Percentiles rank a stretch among this genome's conserved stretches.
phyloP scores from a whole-genome alignment of 352 stramenopile genomes.

The Phytophthora pistaciae region DNA sequence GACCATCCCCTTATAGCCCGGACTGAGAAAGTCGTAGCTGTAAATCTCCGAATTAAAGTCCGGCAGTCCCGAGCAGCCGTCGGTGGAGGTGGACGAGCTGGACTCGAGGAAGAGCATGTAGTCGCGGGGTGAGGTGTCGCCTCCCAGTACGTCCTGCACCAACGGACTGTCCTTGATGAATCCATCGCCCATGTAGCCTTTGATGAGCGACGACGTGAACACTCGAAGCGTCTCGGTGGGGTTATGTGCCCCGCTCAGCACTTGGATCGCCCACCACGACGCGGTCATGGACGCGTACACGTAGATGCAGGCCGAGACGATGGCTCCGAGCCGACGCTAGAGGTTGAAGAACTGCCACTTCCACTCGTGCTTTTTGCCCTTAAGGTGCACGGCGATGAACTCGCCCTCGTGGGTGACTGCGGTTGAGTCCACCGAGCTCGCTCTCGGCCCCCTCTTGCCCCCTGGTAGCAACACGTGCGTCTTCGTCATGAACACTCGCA shows the following conservation, averaged over 20 bases:
- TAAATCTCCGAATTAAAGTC: conserved; percentile 33
- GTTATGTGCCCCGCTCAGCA: conserved; percentile 28
- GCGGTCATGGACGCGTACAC: conserved; percentile 39
- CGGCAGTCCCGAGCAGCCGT: conserved; percentile 15
- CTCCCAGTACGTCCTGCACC: conserved; percentile 15
- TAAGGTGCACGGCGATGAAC: conserved; percentile 14
- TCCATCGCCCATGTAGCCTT: conserved; percentile 30
- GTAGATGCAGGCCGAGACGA: conserved; percentile 35
- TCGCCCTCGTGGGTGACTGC: conserved; percentile 17
- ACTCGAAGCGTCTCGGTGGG: conserved; percentile 19
- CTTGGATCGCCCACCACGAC: conserved; percentile 20
- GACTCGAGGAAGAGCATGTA: conserved; percentile 43
- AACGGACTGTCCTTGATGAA: conserved; percentile 43
- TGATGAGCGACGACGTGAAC: conserved; percentile 27
- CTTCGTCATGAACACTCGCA: background rate
- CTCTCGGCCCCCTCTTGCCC: conserved; percentile 11
- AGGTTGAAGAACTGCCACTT: conserved; percentile 38
- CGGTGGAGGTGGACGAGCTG: conserved; percentile 20
- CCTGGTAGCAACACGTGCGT: conserved; percentile 5
- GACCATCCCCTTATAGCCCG: conserved; percentile 29
- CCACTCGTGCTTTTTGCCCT: conserved; percentile 17
- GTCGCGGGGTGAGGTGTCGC: conserved; percentile 34
- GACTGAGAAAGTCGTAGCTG: conserved; percentile 41
- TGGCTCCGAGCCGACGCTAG: conserved; percentile 18
- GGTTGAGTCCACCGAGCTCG: conserved; percentile 21